Percentiles rank a stretch among this genome's conserved stretches.
Conservation (phyloP, 352 stramenopile genomes). For the Phytophthora meadii region DNA sequence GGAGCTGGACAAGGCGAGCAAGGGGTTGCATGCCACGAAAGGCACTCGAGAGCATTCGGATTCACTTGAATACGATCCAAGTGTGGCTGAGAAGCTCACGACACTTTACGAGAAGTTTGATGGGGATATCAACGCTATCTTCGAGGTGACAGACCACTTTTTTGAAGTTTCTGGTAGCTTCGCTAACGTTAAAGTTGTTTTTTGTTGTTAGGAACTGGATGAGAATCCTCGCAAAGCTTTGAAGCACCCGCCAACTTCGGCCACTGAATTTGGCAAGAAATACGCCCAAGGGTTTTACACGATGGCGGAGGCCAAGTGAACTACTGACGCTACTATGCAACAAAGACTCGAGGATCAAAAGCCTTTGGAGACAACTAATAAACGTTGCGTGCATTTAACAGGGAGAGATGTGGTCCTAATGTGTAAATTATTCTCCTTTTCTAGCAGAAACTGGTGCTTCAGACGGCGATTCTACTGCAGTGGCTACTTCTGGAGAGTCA, state of each 20-base stretch:
- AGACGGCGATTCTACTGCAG: neutral
- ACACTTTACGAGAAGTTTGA: conserved; percentile 69
- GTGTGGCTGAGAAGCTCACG: conserved; percentile 59
- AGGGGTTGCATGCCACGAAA: conserved; percentile 70
- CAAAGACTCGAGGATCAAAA: no score
- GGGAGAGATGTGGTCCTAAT: neutral
- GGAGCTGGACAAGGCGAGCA: conserved; percentile 69
- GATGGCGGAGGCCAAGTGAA: conserved; percentile 81
- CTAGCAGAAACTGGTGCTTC: neutral
- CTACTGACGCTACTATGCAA: neutral
- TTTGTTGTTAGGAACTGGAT: conserved; percentile 58
- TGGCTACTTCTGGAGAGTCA: conserved; percentile 2
- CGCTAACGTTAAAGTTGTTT: neutral
- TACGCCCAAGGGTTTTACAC: conserved; percentile 89
- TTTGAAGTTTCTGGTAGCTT: neutral
- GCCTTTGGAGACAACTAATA: conserved; percentile 20
- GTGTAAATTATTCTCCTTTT: neutral
- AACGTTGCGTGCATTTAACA: conserved; percentile 23
- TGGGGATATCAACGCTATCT: conserved; percentile 72
- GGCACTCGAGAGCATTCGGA: conserved; percentile 64
- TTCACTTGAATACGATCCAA: conserved; percentile 73
- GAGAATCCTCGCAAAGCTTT: conserved; percentile 82
- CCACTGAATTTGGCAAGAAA: conserved; percentile 77
- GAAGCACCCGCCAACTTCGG: conserved; percentile 69
- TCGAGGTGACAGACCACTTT: conserved; percentile 43